Evolutionary conservation across 306 rosid genomes (phyloP), one percentile per base, ranked within the genome.

Genomic region (Comarum palustre): DNA sequence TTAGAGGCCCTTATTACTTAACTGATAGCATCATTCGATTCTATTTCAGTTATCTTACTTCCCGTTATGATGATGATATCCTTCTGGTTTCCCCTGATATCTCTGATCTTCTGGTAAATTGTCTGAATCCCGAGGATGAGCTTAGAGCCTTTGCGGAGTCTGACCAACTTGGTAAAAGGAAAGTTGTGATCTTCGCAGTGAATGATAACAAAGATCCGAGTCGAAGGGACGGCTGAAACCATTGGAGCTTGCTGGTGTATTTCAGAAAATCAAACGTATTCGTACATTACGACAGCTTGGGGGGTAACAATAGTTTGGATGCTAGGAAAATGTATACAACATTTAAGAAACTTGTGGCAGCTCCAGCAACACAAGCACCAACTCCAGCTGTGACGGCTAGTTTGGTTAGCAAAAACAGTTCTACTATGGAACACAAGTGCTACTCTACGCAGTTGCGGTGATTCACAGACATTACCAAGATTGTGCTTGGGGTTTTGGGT

Each of bases 181-280:
- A 68, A 68, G 42, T 68, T 68, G 57, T 45, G 22, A 68, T 68
- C 4, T 68, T 46, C 16, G 9, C 72, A 4, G 72, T 45, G 39
- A 68, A 68, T 68, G 12, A 68, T 42, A 68, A 68, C 17, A 2
- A 8, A 27, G 50, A 68, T 11, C 20, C 25, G 27, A 17, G 57
- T 17, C 12, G 2, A 42, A 67, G 6, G 10, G 72, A 45, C 5
- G 72, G 58, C 7, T 57, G 58, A 46, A 45, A n/a, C n/a, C 72
- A 68, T 42, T 68, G 72, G 72, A 68, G 57, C 58, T 68, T 25
- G 72, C 41, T 68, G 57, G 72, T 68, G 25, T 68, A 14, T 68
- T 68, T 27, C 58, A 68, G 72, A 68, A 9, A 68, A 45, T 17
- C 57, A 22, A 68, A 68, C 25, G 16, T 58, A 45, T 68, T 68